phyloP scores from a whole-genome alignment of 345 rosid genomes.

The Gossypium longicalyx region DNA sequence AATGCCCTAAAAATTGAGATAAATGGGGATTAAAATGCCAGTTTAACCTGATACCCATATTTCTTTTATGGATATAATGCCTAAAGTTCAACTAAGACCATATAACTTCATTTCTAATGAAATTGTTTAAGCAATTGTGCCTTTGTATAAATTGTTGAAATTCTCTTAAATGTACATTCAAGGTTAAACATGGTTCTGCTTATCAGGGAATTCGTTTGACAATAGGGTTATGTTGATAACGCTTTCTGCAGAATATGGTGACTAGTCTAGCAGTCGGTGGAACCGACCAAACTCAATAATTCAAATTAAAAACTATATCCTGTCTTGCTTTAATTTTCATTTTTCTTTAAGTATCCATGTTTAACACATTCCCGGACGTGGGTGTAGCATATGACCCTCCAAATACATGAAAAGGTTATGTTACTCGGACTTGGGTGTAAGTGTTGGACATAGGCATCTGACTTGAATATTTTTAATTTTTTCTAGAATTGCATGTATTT shows the following conservation, averaged over 20 bases:
- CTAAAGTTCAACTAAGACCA: background rate
- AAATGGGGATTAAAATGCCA: too few species aligned
- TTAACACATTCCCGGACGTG: background rate
- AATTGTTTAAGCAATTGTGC: background rate
- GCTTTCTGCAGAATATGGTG: background rate
- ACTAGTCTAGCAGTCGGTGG: background rate
- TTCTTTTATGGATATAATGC: background rate
- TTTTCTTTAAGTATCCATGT: background rate
- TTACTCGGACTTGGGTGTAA: too few species aligned
- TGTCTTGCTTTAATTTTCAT: background rate
- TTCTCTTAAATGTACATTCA: background rate
- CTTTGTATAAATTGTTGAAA: background rate
- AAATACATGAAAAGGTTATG: too few species aligned
- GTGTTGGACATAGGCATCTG: too few species aligned
- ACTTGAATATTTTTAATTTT: background rate
- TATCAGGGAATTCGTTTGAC: background rate
- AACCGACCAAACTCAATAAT: background rate
- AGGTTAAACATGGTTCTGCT: background rate
- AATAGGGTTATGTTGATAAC: background rate
- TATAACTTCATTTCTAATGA: background rate
- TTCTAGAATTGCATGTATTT: background rate
- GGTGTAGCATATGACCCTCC: background rate
- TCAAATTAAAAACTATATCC: background rate
- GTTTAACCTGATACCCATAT: background rate
- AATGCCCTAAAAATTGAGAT: too few species aligned